Evolutionary conservation across 495 filamentous ascomycete species (phyloP).

Genomic region (Usnea hakonensis): DNA sequence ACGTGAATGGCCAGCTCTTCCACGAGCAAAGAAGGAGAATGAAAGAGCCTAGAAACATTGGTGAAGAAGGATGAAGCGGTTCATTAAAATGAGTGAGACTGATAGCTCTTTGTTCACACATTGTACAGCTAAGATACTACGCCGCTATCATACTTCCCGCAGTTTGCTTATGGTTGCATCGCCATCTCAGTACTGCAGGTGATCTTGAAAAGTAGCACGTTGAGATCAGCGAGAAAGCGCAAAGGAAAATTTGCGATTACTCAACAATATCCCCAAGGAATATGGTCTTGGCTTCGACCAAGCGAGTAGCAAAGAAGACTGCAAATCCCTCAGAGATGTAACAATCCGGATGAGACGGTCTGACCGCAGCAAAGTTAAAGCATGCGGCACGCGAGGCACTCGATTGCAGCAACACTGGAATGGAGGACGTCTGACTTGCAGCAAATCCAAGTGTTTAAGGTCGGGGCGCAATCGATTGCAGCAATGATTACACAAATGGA

Average conservation of each 20-base stretch:
- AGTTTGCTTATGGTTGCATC: not conserved
- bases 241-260: not conserved
- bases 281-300: not conserved
- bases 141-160: not conserved
- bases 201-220: not conserved
- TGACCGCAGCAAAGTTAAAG: not conserved
- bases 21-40: not conserved
- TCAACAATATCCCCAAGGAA: not conserved
- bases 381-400: not conserved
- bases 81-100: not conserved
- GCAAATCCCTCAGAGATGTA: too few species aligned
- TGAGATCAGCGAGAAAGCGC: not conserved
- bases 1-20: not conserved
- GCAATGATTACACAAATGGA: too few species aligned
- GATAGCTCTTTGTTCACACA: not conserved
- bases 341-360: not conserved
- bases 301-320: not conserved
- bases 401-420: not conserved
- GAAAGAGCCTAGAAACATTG: not conserved
- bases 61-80: not conserved
- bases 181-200: not conserved
- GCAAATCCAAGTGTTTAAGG: too few species aligned
- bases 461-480: too few species aligned
- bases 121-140: not conserved
- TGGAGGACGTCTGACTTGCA: not conserved